Conservation (phyloP, 2,329 filamentous ascomycete genomes). For the Cytospora chrysosperma region DNA sequence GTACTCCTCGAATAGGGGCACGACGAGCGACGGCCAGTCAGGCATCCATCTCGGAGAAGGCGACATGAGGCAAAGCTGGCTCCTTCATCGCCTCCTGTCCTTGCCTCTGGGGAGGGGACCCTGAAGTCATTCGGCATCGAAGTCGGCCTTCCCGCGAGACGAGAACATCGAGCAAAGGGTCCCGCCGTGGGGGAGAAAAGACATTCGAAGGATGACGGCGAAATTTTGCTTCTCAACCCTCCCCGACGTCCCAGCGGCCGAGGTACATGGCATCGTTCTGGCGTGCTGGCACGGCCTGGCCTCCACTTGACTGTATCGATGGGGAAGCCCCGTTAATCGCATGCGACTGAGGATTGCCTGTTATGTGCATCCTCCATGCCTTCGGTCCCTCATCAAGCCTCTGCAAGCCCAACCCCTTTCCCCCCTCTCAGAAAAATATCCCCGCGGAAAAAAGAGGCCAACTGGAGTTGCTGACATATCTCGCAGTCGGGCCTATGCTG, state of each 20-base stretch:
- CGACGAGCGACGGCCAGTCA: background rate
- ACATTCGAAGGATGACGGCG: background rate
- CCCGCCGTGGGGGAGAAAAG: background rate
- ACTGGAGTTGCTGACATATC: background rate
- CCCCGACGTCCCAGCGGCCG: background rate
- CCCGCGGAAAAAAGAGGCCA: too few relatives aligned
- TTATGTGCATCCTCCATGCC: background rate
- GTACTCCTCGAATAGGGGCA: background rate
- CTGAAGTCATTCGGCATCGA: too few relatives aligned
- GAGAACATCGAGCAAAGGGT: background rate
- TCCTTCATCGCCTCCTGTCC: background rate
- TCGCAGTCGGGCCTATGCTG: background rate
- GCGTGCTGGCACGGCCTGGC: background rate
- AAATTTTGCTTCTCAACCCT: background rate
- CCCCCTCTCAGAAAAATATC: too few relatives aligned
- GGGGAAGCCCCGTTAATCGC: constrained; percentile 4
- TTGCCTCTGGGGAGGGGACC: background rate
- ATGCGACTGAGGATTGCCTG: background rate
- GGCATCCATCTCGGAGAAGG: background rate
- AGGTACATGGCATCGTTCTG: background rate
- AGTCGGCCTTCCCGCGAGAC: background rate
- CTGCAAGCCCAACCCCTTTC: too few relatives aligned
- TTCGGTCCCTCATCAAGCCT: background rate
- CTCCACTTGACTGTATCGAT: constrained; percentile 3
- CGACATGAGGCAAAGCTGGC: background rate